Conservation (phyloP, 257 asterid genomes). For the Nicotiana otophora region DNA sequence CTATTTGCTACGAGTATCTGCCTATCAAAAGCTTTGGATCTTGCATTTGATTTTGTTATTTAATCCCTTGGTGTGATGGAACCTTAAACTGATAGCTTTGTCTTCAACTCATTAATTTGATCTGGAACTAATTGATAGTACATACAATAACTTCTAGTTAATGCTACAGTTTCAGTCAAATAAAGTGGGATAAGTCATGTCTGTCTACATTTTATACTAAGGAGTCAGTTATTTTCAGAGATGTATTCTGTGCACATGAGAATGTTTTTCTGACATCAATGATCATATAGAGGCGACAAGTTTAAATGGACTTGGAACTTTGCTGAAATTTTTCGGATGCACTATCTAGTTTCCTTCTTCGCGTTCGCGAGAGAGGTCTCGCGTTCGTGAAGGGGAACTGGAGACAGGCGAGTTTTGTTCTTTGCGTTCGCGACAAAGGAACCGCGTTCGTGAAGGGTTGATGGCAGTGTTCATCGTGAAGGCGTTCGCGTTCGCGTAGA, state of each 20-base stretch:
- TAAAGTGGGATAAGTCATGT: background rate
- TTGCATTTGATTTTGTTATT: background rate
- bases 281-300: background rate
- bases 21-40: too few relatives aligned
- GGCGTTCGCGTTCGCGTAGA: too few relatives aligned
- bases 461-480: too few relatives aligned
- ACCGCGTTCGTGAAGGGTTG: too few relatives aligned
- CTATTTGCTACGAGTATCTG: background rate
- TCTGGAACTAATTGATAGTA: background rate
- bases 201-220: background rate
- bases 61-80: background rate
- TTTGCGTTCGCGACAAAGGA: too few relatives aligned
- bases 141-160: background rate
- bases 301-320: too few relatives aligned
- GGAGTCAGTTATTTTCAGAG: too few relatives aligned
- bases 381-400: too few relatives aligned
- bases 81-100: conserved; percentile 4
- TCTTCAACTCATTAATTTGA: background rate
- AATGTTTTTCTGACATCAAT: background rate
- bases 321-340: too few relatives aligned
- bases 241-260: background rate
- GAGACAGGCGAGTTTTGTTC: too few relatives aligned
- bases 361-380: too few relatives aligned
- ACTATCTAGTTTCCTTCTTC: too few relatives aligned
- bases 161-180: background rate